Percentiles rank a stretch among this genome's conserved stretches.
Conservation (phyloP, 148 eudicot species). For the Selenicereus undatus region DNA sequence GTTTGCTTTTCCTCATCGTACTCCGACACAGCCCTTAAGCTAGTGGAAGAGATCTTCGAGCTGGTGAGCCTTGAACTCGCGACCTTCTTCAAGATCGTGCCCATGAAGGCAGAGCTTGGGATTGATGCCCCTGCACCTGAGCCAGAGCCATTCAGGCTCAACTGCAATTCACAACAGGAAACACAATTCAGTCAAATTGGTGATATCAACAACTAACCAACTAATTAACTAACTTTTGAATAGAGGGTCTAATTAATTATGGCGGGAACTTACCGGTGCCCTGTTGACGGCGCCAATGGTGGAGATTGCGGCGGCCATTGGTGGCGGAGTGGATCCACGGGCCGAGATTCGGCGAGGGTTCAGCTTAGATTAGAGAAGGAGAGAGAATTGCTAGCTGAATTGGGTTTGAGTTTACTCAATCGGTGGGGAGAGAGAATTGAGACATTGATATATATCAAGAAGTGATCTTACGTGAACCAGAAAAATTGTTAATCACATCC, state of each 20-base stretch:
- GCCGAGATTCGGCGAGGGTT: slow-evolving; percentile 10
- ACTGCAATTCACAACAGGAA: slow-evolving; percentile 27
- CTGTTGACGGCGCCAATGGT: slow-evolving; percentile 74
- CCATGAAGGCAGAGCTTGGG: slow-evolving; percentile 58
- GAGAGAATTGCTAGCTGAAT: background rate
- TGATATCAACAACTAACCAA: background rate
- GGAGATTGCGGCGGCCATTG: slow-evolving; percentile 76
- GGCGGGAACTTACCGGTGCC: slow-evolving; percentile 48
- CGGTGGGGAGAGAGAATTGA: background rate
- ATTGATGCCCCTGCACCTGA: slow-evolving; percentile 42
- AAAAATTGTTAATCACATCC: slow-evolving; percentile 19
- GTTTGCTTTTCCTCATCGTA: slow-evolving; percentile 49
- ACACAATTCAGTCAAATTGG: background rate
- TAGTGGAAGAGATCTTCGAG: slow-evolving; percentile 28
- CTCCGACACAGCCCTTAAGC: slow-evolving; percentile 40
- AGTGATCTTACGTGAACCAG: slow-evolving; percentile 30
- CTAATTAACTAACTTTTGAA: background rate
- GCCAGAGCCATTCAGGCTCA: slow-evolving; percentile 59
- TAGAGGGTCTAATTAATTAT: background rate
- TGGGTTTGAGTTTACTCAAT: background rate
- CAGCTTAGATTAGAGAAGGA: background rate
- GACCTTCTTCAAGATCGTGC: slow-evolving; percentile 55
- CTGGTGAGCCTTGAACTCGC: slow-evolving; percentile 29
- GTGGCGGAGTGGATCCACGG: slow-evolving; percentile 9
- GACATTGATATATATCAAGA: slow-evolving; percentile 22